Percentiles rank a stretch among this genome's conserved stretches.
Evolutionary conservation across 2,329 filamentous ascomycete genomes (phyloP).

Genomic region (Graphilbum sp.): DNA sequence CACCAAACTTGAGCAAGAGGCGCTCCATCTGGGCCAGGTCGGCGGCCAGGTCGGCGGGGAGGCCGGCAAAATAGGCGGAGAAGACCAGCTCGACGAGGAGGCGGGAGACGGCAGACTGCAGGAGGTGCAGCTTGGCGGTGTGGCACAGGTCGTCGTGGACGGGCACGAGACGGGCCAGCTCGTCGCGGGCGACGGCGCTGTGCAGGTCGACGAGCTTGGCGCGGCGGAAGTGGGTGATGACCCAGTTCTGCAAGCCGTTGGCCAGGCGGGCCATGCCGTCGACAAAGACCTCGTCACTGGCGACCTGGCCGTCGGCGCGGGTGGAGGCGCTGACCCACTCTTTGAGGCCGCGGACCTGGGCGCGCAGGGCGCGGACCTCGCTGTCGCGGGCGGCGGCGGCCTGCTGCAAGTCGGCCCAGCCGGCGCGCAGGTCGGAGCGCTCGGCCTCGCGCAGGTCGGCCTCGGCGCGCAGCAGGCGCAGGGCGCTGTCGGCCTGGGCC

Average conservation of each 20-base stretch:
- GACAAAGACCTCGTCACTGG: slow-evolving; percentile 49
- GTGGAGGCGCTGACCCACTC: slow-evolving; percentile 55
- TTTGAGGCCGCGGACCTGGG: slow-evolving; percentile 51
- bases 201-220: slow-evolving; percentile 33
- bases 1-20: slow-evolving; percentile 26
- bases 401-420: slow-evolving; percentile 28
- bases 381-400: slow-evolving; percentile 35
- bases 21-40: slow-evolving; percentile 33
- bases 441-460: slow-evolving; percentile 30
- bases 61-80: slow-evolving; percentile 44
- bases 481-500: slow-evolving; percentile 33
- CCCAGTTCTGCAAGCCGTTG: slow-evolving; percentile 59
- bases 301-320: slow-evolving; percentile 43
- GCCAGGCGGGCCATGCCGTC: slow-evolving; percentile 44
- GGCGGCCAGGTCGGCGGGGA: slow-evolving; percentile 34
- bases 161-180: slow-evolving; percentile 34
- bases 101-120: slow-evolving; percentile 45
- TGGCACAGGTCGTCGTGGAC: slow-evolving; percentile 38
- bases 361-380: slow-evolving; percentile 35
- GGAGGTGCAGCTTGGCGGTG: slow-evolving; percentile 40
- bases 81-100: slow-evolving; percentile 47
- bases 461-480: slow-evolving; percentile 32
- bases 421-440: slow-evolving; percentile 30
- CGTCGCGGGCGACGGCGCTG: slow-evolving; percentile 17
- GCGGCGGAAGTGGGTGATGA: slow-evolving; percentile 51